A percentile compares a stretch with the other conserved stretches of the same genome.
phyloP scores from a whole-genome alignment of 31 red algal species.

The Endocladia muricata region DNA sequence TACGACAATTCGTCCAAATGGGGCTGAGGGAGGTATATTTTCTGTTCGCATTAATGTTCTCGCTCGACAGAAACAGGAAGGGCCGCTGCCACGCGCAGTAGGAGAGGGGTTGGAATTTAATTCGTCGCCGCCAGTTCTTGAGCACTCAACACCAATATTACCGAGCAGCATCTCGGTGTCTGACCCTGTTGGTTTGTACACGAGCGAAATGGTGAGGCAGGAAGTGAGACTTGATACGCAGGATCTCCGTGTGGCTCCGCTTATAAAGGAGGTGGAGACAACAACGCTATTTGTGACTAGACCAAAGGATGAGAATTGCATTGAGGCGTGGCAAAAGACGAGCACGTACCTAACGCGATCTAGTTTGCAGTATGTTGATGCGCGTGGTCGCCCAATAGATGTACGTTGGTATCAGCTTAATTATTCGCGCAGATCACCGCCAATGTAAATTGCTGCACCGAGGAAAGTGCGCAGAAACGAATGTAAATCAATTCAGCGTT shows the following conservation, averaged over 20 bases:
- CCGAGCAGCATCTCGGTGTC: too few species aligned
- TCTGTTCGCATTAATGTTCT: slow-evolving; percentile 24
- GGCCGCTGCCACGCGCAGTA: not conserved
- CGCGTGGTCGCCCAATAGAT: slow-evolving; percentile 47
- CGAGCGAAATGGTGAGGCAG: slow-evolving; percentile 56
- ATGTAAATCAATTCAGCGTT: too few species aligned
- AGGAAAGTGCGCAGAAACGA: too few species aligned
- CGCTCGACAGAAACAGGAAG: slow-evolving; percentile 14
- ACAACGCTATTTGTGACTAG: slow-evolving; percentile 11
- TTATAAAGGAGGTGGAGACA: slow-evolving; percentile 54
- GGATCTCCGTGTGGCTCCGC: too few species aligned
- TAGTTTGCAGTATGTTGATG: slow-evolving; percentile 37
- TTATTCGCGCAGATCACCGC: too few species aligned
- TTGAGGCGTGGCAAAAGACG: slow-evolving; percentile 48
- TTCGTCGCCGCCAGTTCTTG: too few species aligned
- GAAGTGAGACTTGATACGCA: slow-evolving; percentile 30
- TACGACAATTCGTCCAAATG: slow-evolving; percentile 13
- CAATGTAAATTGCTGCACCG: too few species aligned
- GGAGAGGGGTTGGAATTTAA: slow-evolving; percentile 15
- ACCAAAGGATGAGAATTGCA: not conserved
- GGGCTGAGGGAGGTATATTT: slow-evolving; percentile 26
- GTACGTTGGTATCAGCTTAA: slow-evolving; percentile 36
- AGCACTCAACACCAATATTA: too few species aligned
- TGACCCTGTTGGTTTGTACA: too few species aligned
- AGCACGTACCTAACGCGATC: slow-evolving; percentile 20